Evolutionary conservation across 257 asterid genomes (phyloP), one percentile per base, ranked within the genome.

Genomic region (Echites panduratus): DNA sequence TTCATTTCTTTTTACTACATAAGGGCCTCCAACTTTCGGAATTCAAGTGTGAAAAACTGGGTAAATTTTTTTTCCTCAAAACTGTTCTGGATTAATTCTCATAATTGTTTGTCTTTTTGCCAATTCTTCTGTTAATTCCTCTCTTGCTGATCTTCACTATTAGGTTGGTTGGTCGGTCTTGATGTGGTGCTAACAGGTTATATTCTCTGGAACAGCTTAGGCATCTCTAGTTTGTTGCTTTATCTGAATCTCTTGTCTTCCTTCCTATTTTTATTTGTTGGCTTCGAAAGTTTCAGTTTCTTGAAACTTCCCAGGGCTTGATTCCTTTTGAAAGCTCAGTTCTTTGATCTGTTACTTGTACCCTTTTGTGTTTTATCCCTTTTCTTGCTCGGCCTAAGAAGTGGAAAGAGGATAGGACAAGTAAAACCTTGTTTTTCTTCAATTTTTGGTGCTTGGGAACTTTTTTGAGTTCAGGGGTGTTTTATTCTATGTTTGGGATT

Each of bases 221-320:
- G 13, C n/a, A 20, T 29, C 57, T 38, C 49, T 38, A 58, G 68
- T 80, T 77, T 77, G 66, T 45, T 82, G n/a, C 80, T 24, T 85
- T 85, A 82, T 85, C 86, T 80, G 86, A 66, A 72, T 78, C 76
- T 84, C 19, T 80, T 80, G 73, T 80, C 32, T 67, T 69, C 66
- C 76, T 69, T 79, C 70, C 70, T 53, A 50, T 32, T 63, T 50
- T 63, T 61, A 14, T 62, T 52, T 70, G 49, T 76, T 77, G 78
- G 82, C 70, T 38, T 66, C 75, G 62, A 45, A 52, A 50, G 29
- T 73, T 59, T 71, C 68, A 74, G 81, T 32, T 78, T 78, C 49
- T 80, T 77, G 53, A 52, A 17, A 32, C 77, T 50, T 62, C 26
- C n/a, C 50, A 54, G 70, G 29, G 81, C 78, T 77, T 75, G 80